Evolutionary conservation across 164 flowering plant genomes (phyloP).

Genomic region (Kalanchoe fedtschenkoi): DNA sequence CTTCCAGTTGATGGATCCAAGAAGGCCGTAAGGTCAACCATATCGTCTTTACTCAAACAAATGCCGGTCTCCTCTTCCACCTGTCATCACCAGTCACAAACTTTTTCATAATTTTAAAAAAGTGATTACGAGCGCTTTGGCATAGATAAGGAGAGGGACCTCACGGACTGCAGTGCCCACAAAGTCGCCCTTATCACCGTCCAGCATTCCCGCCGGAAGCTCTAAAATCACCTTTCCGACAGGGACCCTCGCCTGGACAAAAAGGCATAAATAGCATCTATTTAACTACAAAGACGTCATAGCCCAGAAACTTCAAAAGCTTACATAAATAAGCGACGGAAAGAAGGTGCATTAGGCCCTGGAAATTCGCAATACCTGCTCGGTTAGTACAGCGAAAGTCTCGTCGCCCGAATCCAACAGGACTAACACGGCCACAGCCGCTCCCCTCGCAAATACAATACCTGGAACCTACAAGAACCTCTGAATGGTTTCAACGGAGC

Average conservation of each 20-base stretch:
- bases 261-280: neutral
- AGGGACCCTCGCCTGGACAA: constrained; percentile 77
- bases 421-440: constrained; percentile 83
- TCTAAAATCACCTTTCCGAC: constrained; percentile 74
- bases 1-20: constrained; percentile 70
- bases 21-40: constrained; percentile 78
- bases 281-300: neutral
- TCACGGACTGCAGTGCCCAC: constrained; percentile 92
- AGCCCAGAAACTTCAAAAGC: neutral
- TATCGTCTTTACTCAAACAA: constrained; percentile 42
- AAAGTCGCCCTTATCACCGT: constrained; percentile 80
- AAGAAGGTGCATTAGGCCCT: too few relatives aligned
- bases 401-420: constrained; percentile 70
- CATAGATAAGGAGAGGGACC: constrained; percentile 33
- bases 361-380: constrained; percentile 48
- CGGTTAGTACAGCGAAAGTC: constrained; percentile 79
- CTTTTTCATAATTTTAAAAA: neutral
- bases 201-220: constrained; percentile 98
- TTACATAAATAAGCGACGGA: too few relatives aligned
- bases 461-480: constrained; percentile 68
- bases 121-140: neutral
- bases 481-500: neutral
- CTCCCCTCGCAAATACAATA: constrained; percentile 90
- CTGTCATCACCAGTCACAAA: constrained; percentile 25
- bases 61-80: constrained; percentile 96